Conservation (phyloP, 2,329 filamentous ascomycete species). For the Capronia epimyces region DNA sequence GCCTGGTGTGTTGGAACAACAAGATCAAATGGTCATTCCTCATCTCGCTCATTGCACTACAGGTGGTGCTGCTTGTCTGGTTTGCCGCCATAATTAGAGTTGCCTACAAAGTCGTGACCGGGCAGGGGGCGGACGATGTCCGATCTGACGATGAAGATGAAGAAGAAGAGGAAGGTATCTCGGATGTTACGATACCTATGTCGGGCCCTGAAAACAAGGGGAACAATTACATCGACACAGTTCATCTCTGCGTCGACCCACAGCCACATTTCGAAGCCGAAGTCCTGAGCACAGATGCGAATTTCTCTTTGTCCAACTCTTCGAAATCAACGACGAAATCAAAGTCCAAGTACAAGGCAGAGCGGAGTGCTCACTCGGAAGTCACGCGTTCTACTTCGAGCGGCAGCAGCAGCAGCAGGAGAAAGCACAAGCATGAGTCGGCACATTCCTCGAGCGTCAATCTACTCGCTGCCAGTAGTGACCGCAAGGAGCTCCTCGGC, state of each 20-base stretch:
- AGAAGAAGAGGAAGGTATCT: slow-evolving; percentile 41
- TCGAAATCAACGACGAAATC: slow-evolving; percentile 8
- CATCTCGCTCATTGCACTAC: slow-evolving; percentile 67
- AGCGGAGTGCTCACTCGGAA: not conserved
- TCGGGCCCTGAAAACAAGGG: not conserved
- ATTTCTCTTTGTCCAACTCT: slow-evolving; percentile 18
- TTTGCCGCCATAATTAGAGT: slow-evolving; percentile 83
- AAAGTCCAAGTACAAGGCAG: slow-evolving; percentile 13
- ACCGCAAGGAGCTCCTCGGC: slow-evolving; percentile 32
- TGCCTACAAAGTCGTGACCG: slow-evolving; percentile 70
- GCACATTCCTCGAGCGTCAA: slow-evolving; percentile 28
- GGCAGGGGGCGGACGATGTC: slow-evolving; percentile 73
- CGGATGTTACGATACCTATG: not conserved
- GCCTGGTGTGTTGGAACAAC: slow-evolving; percentile 72
- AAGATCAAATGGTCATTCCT: slow-evolving; percentile 73
- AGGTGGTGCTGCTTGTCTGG: slow-evolving; percentile 78
- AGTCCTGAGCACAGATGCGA: slow-evolving; percentile 21
- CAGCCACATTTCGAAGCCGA: slow-evolving; percentile 24
- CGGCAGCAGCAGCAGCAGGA: slow-evolving; percentile 4
- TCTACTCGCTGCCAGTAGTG: slow-evolving; percentile 24
- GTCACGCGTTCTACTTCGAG: not conserved
- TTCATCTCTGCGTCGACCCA: slow-evolving; percentile 18
- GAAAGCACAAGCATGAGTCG: slow-evolving; percentile 22
- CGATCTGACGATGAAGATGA: slow-evolving; percentile 81
- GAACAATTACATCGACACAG: slow-evolving; percentile 11